Conservation (phyloP, 257 asterid species). For the Galeopsis tetrahit region DNA sequence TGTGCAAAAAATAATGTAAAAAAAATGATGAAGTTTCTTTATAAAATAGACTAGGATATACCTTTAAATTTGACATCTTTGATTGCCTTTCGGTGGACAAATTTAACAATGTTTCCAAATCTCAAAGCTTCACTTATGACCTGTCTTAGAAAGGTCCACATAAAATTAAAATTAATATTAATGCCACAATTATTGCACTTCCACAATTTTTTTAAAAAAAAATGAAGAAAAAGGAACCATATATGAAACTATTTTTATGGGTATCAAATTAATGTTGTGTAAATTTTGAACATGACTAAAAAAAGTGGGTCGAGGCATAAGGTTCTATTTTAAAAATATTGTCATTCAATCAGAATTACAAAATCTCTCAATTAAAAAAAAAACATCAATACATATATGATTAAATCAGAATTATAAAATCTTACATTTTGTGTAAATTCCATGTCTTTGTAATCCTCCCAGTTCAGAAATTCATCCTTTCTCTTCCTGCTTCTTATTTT, state of each 20-base stretch:
- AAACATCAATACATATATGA: too few species aligned
- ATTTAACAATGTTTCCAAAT: conserved; percentile 82
- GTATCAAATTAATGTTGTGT: too few species aligned
- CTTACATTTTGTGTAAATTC: conserved; percentile 70
- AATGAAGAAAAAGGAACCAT: neutral
- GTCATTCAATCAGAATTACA: neutral
- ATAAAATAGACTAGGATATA: conserved; percentile 14
- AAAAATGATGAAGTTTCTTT: conserved; percentile 19
- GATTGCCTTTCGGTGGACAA: conserved; percentile 91
- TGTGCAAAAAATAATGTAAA: neutral
- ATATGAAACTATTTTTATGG: neutral
- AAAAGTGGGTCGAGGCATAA: neutral
- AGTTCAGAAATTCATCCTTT: conserved; percentile 52
- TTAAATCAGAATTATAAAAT: neutral
- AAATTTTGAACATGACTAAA: neutral
- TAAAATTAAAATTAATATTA: conserved; percentile 26
- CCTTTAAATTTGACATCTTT: conserved; percentile 78
- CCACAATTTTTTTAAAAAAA: conserved; percentile 15
- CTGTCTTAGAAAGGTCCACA: conserved; percentile 49
- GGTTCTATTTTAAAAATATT: neutral
- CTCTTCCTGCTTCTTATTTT: conserved; percentile 64
- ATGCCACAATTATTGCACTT: conserved; percentile 28
- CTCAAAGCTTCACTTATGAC: conserved; percentile 88
- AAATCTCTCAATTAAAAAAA: conserved; percentile 2
- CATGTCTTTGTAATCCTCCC: conserved; percentile 80